phyloP scores from a whole-genome alignment of 345 rosid species.

The Eucalyptus erythrocorys region DNA sequence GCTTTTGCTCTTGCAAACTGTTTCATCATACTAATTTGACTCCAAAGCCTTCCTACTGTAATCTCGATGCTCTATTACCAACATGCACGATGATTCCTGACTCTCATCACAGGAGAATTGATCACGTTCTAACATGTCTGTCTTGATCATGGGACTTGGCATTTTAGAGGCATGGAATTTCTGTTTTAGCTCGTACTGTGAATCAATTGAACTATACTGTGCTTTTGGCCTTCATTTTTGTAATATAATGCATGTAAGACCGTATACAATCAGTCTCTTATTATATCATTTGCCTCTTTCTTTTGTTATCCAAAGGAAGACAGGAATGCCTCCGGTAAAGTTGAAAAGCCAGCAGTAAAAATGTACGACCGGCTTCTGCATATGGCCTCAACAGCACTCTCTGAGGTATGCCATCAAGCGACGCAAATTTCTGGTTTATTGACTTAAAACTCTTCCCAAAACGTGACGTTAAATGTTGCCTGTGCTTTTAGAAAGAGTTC shows the following conservation, averaged over 20 bases:
- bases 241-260: neutral
- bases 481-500: slow-evolving; percentile 32
- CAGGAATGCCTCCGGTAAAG: neutral
- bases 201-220: neutral
- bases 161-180: neutral
- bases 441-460: neutral
- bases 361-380: slow-evolving; percentile 65
- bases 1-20: neutral
- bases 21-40: neutral
- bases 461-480: neutral
- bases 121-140: neutral
- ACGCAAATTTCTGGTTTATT: neutral
- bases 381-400: slow-evolving; percentile 60
- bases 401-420: slow-evolving; percentile 30
- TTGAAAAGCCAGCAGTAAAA: slow-evolving; percentile 31
- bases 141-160: neutral
- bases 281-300: neutral
- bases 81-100: neutral
- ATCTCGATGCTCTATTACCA: neutral
- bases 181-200: neutral
- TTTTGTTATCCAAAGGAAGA: slow-evolving; percentile 13
- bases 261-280: neutral
- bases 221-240: neutral
- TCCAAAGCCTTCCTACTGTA: neutral
- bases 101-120: neutral